Evolutionary conservation across 2,329 filamentous ascomycete species (phyloP).

Genomic region (Penicillium sp.): DNA sequence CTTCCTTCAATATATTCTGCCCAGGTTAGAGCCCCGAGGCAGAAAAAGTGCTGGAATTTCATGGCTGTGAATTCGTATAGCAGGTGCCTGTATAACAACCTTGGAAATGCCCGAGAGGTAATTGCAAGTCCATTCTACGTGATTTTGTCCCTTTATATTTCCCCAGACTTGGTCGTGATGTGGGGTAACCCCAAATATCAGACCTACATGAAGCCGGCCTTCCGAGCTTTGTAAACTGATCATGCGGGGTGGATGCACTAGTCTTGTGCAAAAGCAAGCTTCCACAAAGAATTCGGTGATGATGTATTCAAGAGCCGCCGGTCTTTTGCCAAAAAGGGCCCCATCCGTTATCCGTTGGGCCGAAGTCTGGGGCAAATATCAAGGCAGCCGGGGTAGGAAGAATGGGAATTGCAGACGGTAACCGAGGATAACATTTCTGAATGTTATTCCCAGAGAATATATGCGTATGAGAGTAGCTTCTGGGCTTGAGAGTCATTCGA

Average conservation of each 20-base stretch:
- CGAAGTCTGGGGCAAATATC: neutral
- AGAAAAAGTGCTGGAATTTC: neutral
- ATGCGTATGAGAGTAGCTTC: no score
- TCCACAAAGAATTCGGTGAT: no score
- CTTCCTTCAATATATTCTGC: neutral
- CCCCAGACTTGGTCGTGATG: neutral
- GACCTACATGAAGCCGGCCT: neutral
- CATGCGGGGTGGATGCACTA: neutral
- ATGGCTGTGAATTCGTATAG: neutral
- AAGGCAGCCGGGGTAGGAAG: no score
- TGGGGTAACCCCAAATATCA: neutral
- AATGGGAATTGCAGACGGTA: no score
- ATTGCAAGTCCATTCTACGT: neutral
- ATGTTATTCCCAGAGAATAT: no score
- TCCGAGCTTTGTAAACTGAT: neutral
- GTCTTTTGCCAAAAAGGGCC: neutral
- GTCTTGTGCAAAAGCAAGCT: neutral
- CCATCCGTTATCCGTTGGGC: neutral
- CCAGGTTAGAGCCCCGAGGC: neutral
- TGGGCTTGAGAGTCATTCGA: no score
- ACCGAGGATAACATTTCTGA: no score
- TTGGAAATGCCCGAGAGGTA: no score
- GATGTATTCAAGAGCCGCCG: no score
- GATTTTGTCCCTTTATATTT: neutral
- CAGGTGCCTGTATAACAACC: no score